phyloP scores from a whole-genome alignment of 495 filamentous ascomycete species.

The Neurospora tetrasperma region DNA sequence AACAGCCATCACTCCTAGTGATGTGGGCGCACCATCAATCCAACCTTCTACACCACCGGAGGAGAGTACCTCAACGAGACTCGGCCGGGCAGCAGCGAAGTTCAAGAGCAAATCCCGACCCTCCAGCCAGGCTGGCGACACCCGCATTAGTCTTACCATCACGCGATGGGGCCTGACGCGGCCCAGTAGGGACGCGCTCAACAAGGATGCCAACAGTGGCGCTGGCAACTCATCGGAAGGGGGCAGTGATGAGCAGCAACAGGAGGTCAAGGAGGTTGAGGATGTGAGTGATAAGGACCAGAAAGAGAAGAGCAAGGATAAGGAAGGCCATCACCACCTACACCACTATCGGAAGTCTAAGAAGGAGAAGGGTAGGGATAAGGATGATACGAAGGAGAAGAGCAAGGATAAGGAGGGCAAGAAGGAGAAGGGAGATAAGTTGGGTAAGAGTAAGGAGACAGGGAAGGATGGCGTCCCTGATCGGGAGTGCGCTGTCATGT shows the following conservation, averaged over 20 bases:
- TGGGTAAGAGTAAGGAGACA: slow-evolving; percentile 20
- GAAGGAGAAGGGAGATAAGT: slow-evolving; percentile 11
- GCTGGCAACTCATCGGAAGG: slow-evolving; percentile 10
- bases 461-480: slow-evolving; percentile 42
- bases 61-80: slow-evolving; percentile 36
- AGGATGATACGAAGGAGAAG: slow-evolving; percentile 26
- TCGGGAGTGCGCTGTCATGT: slow-evolving; percentile 54
- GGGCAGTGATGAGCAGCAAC: slow-evolving; percentile 24
- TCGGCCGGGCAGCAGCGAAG: slow-evolving; percentile 51
- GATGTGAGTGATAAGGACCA: slow-evolving; percentile 36
- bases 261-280: slow-evolving; percentile 22
- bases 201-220: slow-evolving; percentile 18
- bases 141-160: slow-evolving; percentile 54
- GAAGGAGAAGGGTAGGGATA: slow-evolving; percentile 28
- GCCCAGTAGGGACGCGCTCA: slow-evolving; percentile 39
- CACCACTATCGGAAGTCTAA: slow-evolving; percentile 31
- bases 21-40: slow-evolving; percentile 17
- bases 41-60: slow-evolving; percentile 39
- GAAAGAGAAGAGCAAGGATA: slow-evolving; percentile 22
- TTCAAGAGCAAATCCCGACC: slow-evolving; percentile 54
- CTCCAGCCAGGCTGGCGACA: slow-evolving; percentile 57
- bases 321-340: slow-evolving; percentile 27
- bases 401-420: slow-evolving; percentile 27
- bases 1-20: slow-evolving; percentile 22
- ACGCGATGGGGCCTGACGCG: slow-evolving; percentile 49